Base-by-base conservation (phyloP, 495 filamentous ascomycete species). In the Xylaria curta region DNA sequence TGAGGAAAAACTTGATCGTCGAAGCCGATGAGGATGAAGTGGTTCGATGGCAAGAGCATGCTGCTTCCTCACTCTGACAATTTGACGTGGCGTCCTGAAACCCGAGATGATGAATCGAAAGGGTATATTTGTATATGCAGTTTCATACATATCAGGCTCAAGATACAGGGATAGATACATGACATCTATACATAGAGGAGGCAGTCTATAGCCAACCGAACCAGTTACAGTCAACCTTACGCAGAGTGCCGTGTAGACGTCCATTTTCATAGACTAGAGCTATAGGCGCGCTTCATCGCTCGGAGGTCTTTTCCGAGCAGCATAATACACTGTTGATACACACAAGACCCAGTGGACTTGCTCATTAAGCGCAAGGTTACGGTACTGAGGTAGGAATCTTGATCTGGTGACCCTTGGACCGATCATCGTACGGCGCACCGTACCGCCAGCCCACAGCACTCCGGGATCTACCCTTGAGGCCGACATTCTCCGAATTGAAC, bases 381-480 rank as follows among this genome's bases (percentile, higher is more conserved):
- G 79, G 79, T 46, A 84, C 82, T 28, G 78, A 80, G 8, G 82
- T 85, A 28, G 85, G 85, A 72, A 86, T 85, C 78, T 85, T 84
- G 78, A 83, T 63, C 62, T 78, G 47, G 53, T 78, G 49, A 7
- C 82, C 86, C 71, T 79, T 83, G 66, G 75, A 79, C 24, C 87
- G 82, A 70, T 89, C 87, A 64, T 81, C 79, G 64, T 77, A 73
- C 36, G 86, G 86, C 38, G 79, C 81, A 68, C 87, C 87, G 73
- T 89, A 89, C 33, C 85, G 75, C 85, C 84, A 87, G n/a, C 92
- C 92, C 59, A 88, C 85, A 24, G 84, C 91, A 31, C 74, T 77
- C 47, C 82, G 78, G 15, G 85, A 83, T 74, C 89, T 85, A 10
- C 87, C 87, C 54, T 80, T 78, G 38, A 72, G 77, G 1, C 87